phyloP scores from a whole-genome alignment of 129 eudicot genomes.

The Deinandra increscens region DNA sequence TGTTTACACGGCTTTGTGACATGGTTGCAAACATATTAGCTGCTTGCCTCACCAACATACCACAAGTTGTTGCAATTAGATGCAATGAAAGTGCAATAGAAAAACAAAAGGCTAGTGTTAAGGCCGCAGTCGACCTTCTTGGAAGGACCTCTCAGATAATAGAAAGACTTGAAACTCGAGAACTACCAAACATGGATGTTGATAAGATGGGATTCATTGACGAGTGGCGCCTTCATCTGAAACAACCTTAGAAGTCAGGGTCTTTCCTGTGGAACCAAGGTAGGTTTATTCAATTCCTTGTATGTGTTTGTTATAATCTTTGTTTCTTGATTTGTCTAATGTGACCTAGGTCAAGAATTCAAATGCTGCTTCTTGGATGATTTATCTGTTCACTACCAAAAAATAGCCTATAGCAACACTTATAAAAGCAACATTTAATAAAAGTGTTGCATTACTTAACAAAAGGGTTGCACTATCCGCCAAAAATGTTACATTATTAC shows the following conservation, averaged over 20 bases:
- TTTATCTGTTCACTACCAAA: no score
- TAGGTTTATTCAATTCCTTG: neutral
- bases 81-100: neutral
- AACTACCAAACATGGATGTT: neutral
- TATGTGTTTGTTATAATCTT: no score
- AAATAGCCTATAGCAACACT: no score
- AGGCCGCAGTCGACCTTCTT: neutral
- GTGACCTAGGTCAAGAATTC: no score
- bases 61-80: neutral
- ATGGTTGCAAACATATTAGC: constrained; percentile 16
- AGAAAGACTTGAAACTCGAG: neutral
- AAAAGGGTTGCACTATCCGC: no score
- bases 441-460: no score
- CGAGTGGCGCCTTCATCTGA: constrained; percentile 6
- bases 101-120: constrained; percentile 3
- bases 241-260: neutral
- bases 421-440: no score
- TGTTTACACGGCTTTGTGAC: neutral
- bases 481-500: no score
- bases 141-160: constrained; percentile 2
- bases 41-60: constrained; percentile 23
- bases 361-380: no score
- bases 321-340: no score
- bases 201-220: constrained; percentile 1
- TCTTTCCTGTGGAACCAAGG: neutral